A percentile compares a stretch with the other conserved stretches of the same genome.
Evolutionary conservation across 345 rosid genomes (phyloP).

Genomic region (Euphorbia lathyris): DNA sequence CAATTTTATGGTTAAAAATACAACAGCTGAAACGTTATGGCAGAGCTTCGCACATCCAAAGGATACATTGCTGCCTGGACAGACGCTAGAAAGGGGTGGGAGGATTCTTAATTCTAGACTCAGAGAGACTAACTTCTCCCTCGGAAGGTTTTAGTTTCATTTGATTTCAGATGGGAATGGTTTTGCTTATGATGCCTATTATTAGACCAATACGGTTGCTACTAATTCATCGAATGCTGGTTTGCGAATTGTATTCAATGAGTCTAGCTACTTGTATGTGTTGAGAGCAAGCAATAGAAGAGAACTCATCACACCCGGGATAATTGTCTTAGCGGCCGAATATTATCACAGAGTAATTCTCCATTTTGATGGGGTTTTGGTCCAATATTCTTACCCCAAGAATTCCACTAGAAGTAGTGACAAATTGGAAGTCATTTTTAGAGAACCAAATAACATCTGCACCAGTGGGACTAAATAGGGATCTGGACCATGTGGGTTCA

Average conservation of each 20-base stretch:
- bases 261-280: slow-evolving; percentile 27
- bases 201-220: slow-evolving; percentile 11
- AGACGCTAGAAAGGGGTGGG: no score
- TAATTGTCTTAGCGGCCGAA: neutral
- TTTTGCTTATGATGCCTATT: slow-evolving; percentile 19
- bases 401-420: slow-evolving; percentile 5
- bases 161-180: no score
- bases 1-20: slow-evolving; percentile 22
- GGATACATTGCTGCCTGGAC: slow-evolving; percentile 39
- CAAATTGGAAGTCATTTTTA: slow-evolving; percentile 14
- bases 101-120: no score
- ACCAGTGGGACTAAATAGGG: no score
- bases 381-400: slow-evolving; percentile 24
- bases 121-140: no score
- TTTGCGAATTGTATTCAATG: slow-evolving; percentile 19
- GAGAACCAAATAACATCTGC: slow-evolving; percentile 35
- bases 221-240: slow-evolving; percentile 18
- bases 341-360: slow-evolving; percentile 19
- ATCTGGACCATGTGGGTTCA: no score
- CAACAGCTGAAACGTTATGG: slow-evolving; percentile 20
- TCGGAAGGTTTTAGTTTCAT: no score
- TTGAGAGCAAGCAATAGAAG: slow-evolving; percentile 13
- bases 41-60: no score
- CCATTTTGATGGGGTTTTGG: no score
- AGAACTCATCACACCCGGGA: neutral